phyloP scores from a whole-genome alignment of 2,329 filamentous ascomycete species.

The Pestalotiopsis sp. region DNA sequence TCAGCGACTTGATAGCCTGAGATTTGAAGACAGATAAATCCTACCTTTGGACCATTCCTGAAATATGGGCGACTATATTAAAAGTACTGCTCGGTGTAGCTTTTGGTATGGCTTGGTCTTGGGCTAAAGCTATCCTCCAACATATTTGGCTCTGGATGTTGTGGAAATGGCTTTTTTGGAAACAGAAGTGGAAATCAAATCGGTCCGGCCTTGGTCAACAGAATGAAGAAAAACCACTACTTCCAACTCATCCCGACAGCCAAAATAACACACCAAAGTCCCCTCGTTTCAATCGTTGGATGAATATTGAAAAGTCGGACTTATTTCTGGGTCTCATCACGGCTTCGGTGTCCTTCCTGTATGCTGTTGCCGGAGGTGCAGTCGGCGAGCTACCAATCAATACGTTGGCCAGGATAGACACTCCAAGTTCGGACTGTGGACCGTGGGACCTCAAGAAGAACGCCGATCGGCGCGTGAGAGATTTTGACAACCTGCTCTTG shows the following conservation, averaged over 20 bases:
- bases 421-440: not conserved
- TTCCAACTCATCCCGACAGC: not conserved
- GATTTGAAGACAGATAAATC: not conserved
- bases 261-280: not conserved
- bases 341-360: not conserved
- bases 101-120: not conserved
- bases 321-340: not conserved
- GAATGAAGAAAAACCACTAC: not conserved
- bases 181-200: no score
- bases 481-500: not conserved
- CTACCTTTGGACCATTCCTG: not conserved
- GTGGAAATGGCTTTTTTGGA: no score
- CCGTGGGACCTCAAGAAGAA: not conserved
- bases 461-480: not conserved
- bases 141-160: not conserved
- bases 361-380: not conserved
- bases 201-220: not conserved
- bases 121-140: not conserved
- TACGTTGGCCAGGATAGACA: not conserved
- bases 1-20: no score
- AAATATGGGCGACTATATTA: not conserved
- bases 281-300: not conserved
- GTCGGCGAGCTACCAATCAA: not conserved
- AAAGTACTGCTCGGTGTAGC: not conserved
- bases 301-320: not conserved